A percentile compares a stretch with the other conserved stretches of the same genome.
These are phyloP conservation scores for Westerdykella ornata DNA, from an alignment of 2,329 filamentous ascomycete species.

Conservation along the genomic window DNA sequence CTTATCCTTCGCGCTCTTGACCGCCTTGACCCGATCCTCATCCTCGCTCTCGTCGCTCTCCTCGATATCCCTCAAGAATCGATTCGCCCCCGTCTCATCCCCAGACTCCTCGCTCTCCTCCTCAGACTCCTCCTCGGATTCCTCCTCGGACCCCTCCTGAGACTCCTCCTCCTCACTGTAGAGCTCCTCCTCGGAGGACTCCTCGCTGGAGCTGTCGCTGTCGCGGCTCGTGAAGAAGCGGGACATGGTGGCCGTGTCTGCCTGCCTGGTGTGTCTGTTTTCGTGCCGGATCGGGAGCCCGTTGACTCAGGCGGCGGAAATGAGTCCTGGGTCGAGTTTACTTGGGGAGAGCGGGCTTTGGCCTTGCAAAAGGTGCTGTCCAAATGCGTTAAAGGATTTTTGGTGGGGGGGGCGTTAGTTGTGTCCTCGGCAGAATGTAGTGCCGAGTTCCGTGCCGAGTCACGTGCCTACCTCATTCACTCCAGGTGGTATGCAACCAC, in stretches of 20 bases:
- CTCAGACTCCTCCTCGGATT: constrained; percentile 51
- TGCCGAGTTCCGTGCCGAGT: background rate
- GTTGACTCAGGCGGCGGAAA: background rate
- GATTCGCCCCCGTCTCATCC: constrained; percentile 57
- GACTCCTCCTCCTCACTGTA: constrained; percentile 67
- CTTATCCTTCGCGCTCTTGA: constrained; percentile 99
- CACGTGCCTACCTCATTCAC: background rate
- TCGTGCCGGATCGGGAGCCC: constrained; percentile 8
- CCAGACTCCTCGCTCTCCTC: constrained; percentile 51
- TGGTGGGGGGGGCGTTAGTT: background rate
- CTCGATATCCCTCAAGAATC: constrained; percentile 74
- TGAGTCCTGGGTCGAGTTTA: background rate
- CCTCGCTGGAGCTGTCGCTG: constrained; percentile 88
- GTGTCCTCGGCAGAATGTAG: background rate
- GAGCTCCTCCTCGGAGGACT: constrained; percentile 89
- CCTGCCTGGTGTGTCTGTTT: constrained; percentile 17
- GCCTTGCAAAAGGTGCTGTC: background rate
- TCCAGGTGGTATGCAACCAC: background rate
- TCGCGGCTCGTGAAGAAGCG: constrained; percentile 82
- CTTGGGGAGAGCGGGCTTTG: constrained; percentile 1
- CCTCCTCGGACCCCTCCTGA: constrained; percentile 43
- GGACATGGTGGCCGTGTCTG: constrained; percentile 50
- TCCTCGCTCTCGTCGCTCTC: constrained; percentile 80
- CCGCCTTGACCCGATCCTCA: constrained; percentile 74
- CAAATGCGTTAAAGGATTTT: background rate